These are phyloP conservation scores for Geotrichum phurueaensis DNA, from an alignment of 1,139 yeast genomes.

Conservation along the genomic window DNA sequence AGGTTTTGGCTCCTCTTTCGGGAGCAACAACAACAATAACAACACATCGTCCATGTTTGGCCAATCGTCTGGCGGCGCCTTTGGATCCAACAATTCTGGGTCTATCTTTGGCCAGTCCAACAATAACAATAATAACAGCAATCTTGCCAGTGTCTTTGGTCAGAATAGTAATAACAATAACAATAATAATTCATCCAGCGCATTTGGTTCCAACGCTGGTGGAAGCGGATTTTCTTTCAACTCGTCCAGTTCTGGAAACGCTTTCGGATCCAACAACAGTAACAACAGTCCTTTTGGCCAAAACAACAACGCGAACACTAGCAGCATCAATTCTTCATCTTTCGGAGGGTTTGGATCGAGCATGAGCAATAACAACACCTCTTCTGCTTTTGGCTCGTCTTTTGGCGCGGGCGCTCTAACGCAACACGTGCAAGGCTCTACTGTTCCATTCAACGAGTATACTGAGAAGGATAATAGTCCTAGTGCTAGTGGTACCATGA, in stretches of 20 bases:
- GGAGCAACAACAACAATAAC: neutral
- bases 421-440: slow-evolving; percentile 14
- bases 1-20: neutral
- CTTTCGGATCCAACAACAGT: slow-evolving; percentile 14
- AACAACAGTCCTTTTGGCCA: neutral
- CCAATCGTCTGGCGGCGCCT: slow-evolving; percentile 16
- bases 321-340: slow-evolving; percentile 22
- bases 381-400: neutral
- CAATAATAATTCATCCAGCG: slow-evolving; percentile 22
- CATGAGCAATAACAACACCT: slow-evolving; percentile 32
- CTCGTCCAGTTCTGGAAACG: neutral
- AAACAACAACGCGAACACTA: slow-evolving; percentile 26
- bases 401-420: neutral
- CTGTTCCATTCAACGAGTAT: slow-evolving; percentile 49
- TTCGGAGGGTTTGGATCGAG: slow-evolving; percentile 25
- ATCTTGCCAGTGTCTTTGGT: slow-evolving; percentile 39
- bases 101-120: neutral
- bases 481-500: slow-evolving; percentile 26
- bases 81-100: slow-evolving; percentile 22
- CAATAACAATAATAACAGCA: slow-evolving; percentile 24
- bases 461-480: slow-evolving; percentile 67
- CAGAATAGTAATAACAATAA: slow-evolving; percentile 17
- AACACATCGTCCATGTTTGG: neutral
- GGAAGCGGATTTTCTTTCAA: neutral
- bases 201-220: slow-evolving; percentile 26